Evolutionary conservation across 1,284 basidiomycete species (phyloP).

Genomic region (Ganoderma leucocontextum): DNA sequence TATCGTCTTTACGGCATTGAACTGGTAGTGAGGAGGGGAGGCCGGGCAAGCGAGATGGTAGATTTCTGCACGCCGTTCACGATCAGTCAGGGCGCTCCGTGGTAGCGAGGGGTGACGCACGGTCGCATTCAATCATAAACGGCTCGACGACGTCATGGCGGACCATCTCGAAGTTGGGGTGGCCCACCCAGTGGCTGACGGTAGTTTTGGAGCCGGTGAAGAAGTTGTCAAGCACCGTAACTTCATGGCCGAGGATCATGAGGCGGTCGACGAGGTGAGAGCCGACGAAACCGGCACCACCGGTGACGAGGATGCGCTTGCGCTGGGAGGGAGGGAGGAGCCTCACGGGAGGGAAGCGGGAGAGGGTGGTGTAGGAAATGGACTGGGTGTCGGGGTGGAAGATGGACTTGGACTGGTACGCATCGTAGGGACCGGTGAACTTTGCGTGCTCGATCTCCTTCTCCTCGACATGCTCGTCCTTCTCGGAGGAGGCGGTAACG

Average conservation of each 20-base stretch:
- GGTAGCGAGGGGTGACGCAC: slow-evolving; percentile 55
- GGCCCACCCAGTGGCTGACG: slow-evolving; percentile 93
- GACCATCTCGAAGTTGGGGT: slow-evolving; percentile 98
- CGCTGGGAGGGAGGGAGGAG: slow-evolving; percentile 80
- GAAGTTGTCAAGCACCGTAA: slow-evolving; percentile 97
- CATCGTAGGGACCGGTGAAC: slow-evolving; percentile 59
- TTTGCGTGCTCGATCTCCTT: slow-evolving; percentile 55
- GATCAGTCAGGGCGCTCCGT: slow-evolving; percentile 2
- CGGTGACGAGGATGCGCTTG: slow-evolving; percentile 93
- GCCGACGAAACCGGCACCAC: slow-evolving; percentile 97
- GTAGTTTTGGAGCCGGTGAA: slow-evolving; percentile 97
- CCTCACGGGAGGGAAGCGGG: slow-evolving; percentile 91
- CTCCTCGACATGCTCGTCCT: slow-evolving; percentile 37
- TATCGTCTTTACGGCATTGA: slow-evolving; percentile 95
- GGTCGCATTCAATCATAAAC: slow-evolving; percentile 97
- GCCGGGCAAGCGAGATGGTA: slow-evolving; percentile 97
- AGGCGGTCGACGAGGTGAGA: slow-evolving; percentile 97
- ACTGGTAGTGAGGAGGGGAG: slow-evolving; percentile 95
- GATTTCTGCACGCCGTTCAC: slow-evolving; percentile 70
- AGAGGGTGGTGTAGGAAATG: slow-evolving; percentile 91
- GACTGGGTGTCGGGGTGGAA: slow-evolving; percentile 80
- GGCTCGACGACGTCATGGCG: slow-evolving; percentile 97
- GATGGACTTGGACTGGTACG: slow-evolving; percentile 85
- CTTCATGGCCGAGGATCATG: slow-evolving; percentile 97
- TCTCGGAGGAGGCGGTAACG: slow-evolving; percentile 52